Conservation (phyloP, 179 eudicot genomes). For the Heliamphora pulchella region DNA sequence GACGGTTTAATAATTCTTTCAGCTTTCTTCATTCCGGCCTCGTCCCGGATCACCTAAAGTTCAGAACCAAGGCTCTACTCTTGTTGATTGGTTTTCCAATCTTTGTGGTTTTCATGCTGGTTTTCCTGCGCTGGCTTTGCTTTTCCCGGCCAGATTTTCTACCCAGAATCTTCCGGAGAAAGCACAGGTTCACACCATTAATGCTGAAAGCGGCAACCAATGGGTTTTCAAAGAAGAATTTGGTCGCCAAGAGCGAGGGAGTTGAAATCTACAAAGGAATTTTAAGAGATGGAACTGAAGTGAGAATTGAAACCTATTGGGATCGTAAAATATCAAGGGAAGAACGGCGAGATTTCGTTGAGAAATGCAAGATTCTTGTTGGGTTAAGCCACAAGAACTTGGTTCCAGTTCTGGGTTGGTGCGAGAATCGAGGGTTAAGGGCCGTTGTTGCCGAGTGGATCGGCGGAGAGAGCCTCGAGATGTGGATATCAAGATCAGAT, state of each 20-base stretch:
- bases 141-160: slow-evolving; percentile 17
- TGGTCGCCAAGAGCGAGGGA: slow-evolving; percentile 17
- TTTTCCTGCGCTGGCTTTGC: slow-evolving; percentile 13
- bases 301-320: slow-evolving; percentile 22
- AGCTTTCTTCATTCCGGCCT: slow-evolving; percentile 31
- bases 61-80: slow-evolving; percentile 22
- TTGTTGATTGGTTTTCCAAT: slow-evolving; percentile 16
- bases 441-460: slow-evolving; percentile 25
- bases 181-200: slow-evolving; percentile 17
- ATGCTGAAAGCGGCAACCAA: slow-evolving; percentile 19
- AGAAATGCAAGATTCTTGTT: slow-evolving; percentile 23
- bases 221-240: slow-evolving; percentile 20
- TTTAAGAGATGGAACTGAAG: slow-evolving; percentile 27
- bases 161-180: background rate
- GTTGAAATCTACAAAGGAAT: slow-evolving; percentile 22
- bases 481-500: slow-evolving; percentile 12
- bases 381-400: slow-evolving; percentile 26
- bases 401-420: slow-evolving; percentile 33
- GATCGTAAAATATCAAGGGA: slow-evolving; percentile 13
- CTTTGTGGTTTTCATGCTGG: background rate
- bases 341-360: slow-evolving; percentile 18
- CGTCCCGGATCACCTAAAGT: slow-evolving; percentile 20
- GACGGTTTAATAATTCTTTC: slow-evolving; percentile 30
- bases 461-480: slow-evolving; percentile 20
- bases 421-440: slow-evolving; percentile 21